Evolutionary conservation across 345 rosid species (phyloP).

Genomic region (Lenwebbia sp.): DNA sequence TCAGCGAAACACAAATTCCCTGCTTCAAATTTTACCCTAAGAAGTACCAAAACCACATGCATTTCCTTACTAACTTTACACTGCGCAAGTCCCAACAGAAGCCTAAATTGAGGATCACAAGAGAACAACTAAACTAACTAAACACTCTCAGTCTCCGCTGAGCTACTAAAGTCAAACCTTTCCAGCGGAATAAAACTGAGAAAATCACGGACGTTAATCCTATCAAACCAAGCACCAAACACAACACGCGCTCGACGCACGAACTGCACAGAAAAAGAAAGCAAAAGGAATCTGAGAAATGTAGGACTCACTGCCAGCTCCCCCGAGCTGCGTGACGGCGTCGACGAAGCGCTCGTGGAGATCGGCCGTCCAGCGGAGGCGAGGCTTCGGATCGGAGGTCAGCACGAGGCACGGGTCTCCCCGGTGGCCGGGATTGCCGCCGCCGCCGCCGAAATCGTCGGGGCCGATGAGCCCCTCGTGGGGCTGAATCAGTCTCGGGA

Average conservation of each 20-base stretch:
- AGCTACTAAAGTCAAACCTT: neutral
- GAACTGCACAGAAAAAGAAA: neutral
- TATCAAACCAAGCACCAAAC: neutral
- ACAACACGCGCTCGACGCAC: neutral
- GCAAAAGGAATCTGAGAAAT: neutral
- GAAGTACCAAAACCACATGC: neutral
- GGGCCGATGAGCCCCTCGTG: slow-evolving; percentile 16
- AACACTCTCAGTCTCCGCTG: neutral
- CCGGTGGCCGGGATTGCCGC: neutral
- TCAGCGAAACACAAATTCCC: neutral
- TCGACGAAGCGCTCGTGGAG: slow-evolving; percentile 88
- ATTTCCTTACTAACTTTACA: neutral
- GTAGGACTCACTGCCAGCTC: slow-evolving; percentile 50
- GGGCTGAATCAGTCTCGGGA: slow-evolving; percentile 20
- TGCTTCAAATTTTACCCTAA: neutral
- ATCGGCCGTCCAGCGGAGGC: slow-evolving; percentile 87
- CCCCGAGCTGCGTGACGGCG: slow-evolving; percentile 85
- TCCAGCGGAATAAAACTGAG: neutral
- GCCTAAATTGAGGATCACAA: neutral
- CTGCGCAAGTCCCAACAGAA: neutral
- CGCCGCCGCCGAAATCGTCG: slow-evolving; percentile 6
- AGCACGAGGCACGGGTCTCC: slow-evolving; percentile 64
- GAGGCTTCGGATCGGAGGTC: slow-evolving; percentile 89
- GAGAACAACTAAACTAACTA: neutral
- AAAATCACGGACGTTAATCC: neutral